Percentiles rank a stretch among this genome's conserved stretches.
Evolutionary conservation across 192 early-diverging fungal genomes (phyloP).

Genomic region (Coemansia sp.): DNA sequence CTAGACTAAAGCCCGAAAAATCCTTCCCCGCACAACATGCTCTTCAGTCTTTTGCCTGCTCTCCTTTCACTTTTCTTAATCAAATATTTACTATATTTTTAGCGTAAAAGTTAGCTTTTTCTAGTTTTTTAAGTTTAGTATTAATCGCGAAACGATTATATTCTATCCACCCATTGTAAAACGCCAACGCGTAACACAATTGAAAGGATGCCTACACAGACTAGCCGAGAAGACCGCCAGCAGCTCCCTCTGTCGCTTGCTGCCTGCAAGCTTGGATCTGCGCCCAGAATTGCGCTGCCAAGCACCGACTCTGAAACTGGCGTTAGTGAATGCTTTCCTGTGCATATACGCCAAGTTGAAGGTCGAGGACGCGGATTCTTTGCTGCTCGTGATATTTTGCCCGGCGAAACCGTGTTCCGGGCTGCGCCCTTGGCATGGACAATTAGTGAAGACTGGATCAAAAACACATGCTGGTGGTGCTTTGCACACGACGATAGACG

Average conservation of each 20-base stretch:
- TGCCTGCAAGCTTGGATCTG: slow-evolving; percentile 5
- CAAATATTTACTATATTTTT: too few relatives aligned
- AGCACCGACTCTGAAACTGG: background rate
- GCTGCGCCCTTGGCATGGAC: slow-evolving; percentile 40
- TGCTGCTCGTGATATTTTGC: slow-evolving; percentile 32
- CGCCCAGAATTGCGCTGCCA: background rate
- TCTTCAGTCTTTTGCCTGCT: background rate
- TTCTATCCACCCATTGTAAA: background rate
- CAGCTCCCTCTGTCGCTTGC: background rate
- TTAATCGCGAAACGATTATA: background rate
- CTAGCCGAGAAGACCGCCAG: background rate
- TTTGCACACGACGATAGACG: slow-evolving; percentile 26
- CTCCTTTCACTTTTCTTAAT: background rate
- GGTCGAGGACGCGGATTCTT: slow-evolving; percentile 53
- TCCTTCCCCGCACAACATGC: background rate
- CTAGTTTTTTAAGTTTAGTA: background rate
- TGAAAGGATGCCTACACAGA: background rate
- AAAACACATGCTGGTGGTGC: slow-evolving; percentile 49
- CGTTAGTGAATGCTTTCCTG: slow-evolving; percentile 16
- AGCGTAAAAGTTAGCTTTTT: background rate
- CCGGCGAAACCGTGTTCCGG: slow-evolving; percentile 31
- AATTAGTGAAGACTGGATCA: slow-evolving; percentile 40
- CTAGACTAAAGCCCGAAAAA: too few relatives aligned
- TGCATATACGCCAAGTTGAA: slow-evolving; percentile 28
- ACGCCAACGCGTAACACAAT: background rate